Evolutionary conservation across 768 basidiomycete species (phyloP).

Genomic region (Xanthoconium stramineum): DNA sequence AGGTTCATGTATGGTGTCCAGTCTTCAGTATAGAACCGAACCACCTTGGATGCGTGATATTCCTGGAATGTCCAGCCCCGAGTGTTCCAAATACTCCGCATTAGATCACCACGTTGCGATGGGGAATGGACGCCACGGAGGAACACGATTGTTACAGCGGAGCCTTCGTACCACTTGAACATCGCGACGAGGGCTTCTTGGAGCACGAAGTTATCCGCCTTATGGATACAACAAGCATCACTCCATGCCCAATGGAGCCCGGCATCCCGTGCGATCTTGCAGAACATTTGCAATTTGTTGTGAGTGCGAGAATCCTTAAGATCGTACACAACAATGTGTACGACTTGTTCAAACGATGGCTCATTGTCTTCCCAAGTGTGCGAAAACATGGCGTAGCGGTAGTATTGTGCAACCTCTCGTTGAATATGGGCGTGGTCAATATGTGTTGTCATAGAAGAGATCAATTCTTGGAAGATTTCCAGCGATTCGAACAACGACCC

Average conservation of each 20-base stretch:
- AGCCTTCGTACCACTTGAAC: constrained; percentile 3
- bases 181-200: constrained; percentile 1
- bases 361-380: not conserved
- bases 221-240: not conserved
- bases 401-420: not conserved
- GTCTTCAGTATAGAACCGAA: constrained; percentile 12
- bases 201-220: not conserved
- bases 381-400: not conserved
- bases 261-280: not conserved
- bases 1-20: constrained; percentile 9
- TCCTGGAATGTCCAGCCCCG: constrained; percentile 8
- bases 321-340: not conserved
- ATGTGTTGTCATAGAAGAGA: not conserved
- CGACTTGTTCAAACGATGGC: not conserved
- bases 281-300: not conserved
- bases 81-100: not conserved
- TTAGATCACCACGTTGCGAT: not conserved
- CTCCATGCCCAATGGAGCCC: not conserved
- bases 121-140: not conserved
- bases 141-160: not conserved
- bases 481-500: not conserved
- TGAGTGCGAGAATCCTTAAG: not conserved
- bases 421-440: not conserved
- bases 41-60: constrained; percentile 8
- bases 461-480: not conserved